Conservation (phyloP, 73 alveolate species). For the Paramecium octaurelia region DNA sequence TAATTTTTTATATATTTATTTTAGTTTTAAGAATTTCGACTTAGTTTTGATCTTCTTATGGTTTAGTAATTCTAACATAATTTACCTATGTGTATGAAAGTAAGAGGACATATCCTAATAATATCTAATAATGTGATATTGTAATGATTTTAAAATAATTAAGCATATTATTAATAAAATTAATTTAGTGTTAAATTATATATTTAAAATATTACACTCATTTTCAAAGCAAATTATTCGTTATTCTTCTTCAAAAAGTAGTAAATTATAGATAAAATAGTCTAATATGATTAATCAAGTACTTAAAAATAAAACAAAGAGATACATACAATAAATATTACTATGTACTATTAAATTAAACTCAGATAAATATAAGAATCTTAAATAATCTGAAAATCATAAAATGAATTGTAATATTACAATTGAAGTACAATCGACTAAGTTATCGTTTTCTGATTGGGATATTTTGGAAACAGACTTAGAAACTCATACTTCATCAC, state of each 20-base stretch:
- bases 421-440: neutral
- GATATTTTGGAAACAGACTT: neutral
- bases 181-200: neutral
- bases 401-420: neutral
- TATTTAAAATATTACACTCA: neutral
- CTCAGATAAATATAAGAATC: neutral
- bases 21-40: no score
- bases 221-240: no score
- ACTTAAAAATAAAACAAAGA: neutral
- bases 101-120: neutral
- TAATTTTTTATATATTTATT: no score
- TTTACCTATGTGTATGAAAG: neutral
- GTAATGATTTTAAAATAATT: no score
- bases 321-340: neutral
- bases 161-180: no score
- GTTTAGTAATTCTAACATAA: neutral
- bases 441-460: neutral
- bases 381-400: neutral
- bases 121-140: neutral
- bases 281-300: neutral
- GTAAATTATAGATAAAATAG: neutral
- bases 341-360: neutral
- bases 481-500: neutral
- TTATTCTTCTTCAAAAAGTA: no score
- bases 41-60: neutral